Evolutionary conservation across 257 asterid species (phyloP).

Genomic region (Perilla frutescens): DNA sequence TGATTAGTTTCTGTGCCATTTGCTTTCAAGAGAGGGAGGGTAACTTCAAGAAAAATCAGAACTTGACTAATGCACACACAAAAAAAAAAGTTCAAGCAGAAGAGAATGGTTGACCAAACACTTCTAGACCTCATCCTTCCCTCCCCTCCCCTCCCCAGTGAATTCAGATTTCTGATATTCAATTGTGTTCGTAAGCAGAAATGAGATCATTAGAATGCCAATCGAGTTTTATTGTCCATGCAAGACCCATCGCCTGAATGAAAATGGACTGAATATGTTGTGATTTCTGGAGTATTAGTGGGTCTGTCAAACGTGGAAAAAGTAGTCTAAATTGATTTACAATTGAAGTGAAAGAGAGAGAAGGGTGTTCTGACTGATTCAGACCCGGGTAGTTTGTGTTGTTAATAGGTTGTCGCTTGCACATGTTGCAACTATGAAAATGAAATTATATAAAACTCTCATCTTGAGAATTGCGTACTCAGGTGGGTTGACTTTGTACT

Average conservation of each 20-base stretch:
- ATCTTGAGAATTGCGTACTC: not conserved
- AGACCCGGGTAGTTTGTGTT: not conserved
- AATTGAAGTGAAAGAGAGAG: not conserved
- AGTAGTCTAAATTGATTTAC: not conserved
- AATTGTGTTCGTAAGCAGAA: constrained; percentile 1
- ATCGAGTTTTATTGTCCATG: not conserved
- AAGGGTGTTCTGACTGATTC: not conserved
- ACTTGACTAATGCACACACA: not conserved
- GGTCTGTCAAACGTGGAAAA: constrained; percentile 2
- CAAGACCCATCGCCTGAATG: not conserved
- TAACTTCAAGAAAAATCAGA: not conserved
- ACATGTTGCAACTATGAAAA: not conserved
- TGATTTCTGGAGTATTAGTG: not conserved
- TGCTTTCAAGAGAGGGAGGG: not conserved
- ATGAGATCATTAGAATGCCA: not conserved
- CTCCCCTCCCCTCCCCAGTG: not conserved
- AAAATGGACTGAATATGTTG: not conserved
- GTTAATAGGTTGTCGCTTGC: not conserved
- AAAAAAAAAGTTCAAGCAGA: not conserved
- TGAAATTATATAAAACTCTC: not conserved
- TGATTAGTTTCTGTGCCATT: not conserved
- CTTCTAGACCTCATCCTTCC: not conserved
- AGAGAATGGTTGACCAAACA: not conserved
- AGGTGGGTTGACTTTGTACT: not conserved
- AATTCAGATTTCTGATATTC: not conserved